phyloP scores from a whole-genome alignment of 345 rosid genomes.

The Angophora floribunda region DNA sequence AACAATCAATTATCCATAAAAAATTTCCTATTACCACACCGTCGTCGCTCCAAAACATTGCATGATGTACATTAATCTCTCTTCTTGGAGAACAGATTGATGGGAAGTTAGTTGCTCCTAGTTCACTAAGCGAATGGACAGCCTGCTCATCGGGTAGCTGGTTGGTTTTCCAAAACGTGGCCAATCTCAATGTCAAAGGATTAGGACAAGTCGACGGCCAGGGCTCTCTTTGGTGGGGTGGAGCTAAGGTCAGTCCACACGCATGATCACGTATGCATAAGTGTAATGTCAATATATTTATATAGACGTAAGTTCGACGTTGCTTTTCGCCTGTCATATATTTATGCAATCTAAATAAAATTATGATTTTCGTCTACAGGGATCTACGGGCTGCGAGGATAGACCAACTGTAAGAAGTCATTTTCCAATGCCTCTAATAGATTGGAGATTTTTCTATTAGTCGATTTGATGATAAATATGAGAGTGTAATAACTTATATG shows the following conservation, averaged over 20 bases:
- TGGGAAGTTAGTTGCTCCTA: slow-evolving; percentile 15
- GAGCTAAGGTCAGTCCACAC: neutral
- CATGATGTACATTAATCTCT: neutral
- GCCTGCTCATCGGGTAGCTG: neutral
- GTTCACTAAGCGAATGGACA: neutral
- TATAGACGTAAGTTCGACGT: neutral
- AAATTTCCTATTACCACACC: no score
- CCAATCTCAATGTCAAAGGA: slow-evolving; percentile 5
- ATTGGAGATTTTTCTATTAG: no score
- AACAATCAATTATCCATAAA: no score
- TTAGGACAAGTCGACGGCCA: slow-evolving; percentile 15
- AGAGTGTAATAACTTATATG: neutral
- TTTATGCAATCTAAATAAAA: neutral
- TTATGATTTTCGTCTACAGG: neutral
- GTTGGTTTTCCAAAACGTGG: neutral
- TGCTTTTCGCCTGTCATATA: neutral
- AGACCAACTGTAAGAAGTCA: neutral
- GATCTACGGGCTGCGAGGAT: neutral
- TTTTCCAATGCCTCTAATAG: no score
- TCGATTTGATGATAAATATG: neutral
- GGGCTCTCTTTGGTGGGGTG: slow-evolving; percentile 20
- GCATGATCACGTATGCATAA: neutral
- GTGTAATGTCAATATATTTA: no score
- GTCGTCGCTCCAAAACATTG: no score
- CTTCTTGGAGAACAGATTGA: neutral